A percentile compares a stretch with the other conserved stretches of the same genome.
phyloP scores from a whole-genome alignment of 768 basidiomycete genomes.

The Lactifluus subvellereus region DNA sequence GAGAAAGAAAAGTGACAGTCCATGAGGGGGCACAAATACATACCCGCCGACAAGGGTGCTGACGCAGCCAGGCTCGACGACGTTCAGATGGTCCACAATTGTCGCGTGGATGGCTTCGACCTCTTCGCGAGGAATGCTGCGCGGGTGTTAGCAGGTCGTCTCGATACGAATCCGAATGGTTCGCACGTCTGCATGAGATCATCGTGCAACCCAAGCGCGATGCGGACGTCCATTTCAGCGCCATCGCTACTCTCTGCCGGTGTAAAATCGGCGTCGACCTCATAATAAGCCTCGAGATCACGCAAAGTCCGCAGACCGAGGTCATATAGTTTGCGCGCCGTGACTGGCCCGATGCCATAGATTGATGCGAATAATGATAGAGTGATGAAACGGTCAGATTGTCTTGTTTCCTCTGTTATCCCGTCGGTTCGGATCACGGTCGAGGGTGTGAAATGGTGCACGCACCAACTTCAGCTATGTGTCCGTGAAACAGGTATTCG shows the following conservation, averaged over 20 bases:
- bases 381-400: constrained; percentile 48
- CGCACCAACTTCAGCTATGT: constrained; percentile 55
- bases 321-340: constrained; percentile 58
- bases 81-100: constrained; percentile 61
- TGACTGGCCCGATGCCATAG: constrained; percentile 71
- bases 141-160: neutral
- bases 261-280: constrained; percentile 33
- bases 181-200: constrained; percentile 49
- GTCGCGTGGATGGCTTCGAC: constrained; percentile 69
- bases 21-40: neutral
- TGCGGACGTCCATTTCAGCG: constrained; percentile 36
- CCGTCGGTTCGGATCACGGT: constrained; percentile 1
- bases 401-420: constrained; percentile 40
- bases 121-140: constrained; percentile 66
- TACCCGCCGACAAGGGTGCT: constrained; percentile 82
- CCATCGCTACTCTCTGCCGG: constrained; percentile 19
- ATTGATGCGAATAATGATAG: constrained; percentile 56
- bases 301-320: constrained; percentile 60
- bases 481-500: constrained; percentile 52
- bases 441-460: neutral
- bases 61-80: constrained; percentile 58
- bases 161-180: neutral
- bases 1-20: neutral
- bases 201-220: constrained; percentile 52
- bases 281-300: constrained; percentile 65